Base-by-base conservation (phyloP, 345 rosid genomes). In the Citrus reticulata region DNA sequence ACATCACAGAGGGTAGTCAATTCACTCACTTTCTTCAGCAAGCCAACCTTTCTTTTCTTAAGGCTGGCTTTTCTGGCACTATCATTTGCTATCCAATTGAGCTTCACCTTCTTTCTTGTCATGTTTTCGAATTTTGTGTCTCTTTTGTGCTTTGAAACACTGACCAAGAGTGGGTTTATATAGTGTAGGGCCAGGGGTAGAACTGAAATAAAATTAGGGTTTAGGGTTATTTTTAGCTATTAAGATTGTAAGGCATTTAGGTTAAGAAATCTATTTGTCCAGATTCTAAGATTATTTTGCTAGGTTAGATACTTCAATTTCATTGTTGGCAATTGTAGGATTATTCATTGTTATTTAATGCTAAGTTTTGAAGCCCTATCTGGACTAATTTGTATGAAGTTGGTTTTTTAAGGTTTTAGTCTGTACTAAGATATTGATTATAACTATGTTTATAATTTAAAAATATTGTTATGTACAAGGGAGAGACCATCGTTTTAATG, bases 91-190 rank as follows among this genome's bases (percentile, higher is more conserved):
- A 87, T 86, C 84, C 82, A 87, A 6, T 27, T 74, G 27, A 86
- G 87, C 55, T 80, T 82, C 64, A 89, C 86, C 84, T 82, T 89
- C 82, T 80, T 90, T 70, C 93, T 85, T 5, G 87, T 76, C 90
- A 90, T 90, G 49, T 25, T 72, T 76, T 22, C 1, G 27, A 59
- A 9, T 64, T 77, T 73, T n/a, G 42, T 71, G 62, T 8, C 40
- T 51, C 46, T 20, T 40, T 70, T 60, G 24, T 82, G 68, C 51
- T 64, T 27, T 30, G 3, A 34, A 64, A 55, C 65, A 24, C 73
- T 27, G 34, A 10, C 34, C 27, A 22, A 22, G 16, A 3, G 22
- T 22, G 60, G 20, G 54, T n/a, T 65, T 78, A 62, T 81, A 75
- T 78, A 57, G 30, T 4, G 27, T 20, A 3, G 60, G 61, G n/a